Base-by-base conservation (phyloP, 768 basidiomycete genomes). In the Leccinum truebloodii region DNA sequence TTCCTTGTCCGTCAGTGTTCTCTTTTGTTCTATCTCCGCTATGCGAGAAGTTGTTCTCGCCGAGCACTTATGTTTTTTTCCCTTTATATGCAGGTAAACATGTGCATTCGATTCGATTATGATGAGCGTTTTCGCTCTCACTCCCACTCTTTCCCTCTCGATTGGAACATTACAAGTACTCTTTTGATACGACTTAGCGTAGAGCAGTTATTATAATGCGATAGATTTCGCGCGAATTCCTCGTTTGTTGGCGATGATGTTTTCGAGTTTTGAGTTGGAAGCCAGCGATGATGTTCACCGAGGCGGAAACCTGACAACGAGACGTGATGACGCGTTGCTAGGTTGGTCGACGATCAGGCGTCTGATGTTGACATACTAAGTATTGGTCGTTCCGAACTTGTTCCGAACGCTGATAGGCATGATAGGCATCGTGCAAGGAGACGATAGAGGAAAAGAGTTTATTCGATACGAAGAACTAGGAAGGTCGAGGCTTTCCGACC, bases 101-200 rank as follows among this genome's bases (percentile, higher is more conserved):
- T 64, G 69, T 61, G 65, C 71, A 64, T 26, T 46, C 20, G 44
- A 46, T 46, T 44, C n/a, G 44, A 44, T 44, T 20, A 44, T 44
- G 44, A 44, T 44, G 44, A 46, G 44, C 20, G 12, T 46, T 20
- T 20, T 46, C 44, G 20, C 12, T 46, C 44, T 46, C 44, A 46
- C 10, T 12, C 20, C n/a, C 44, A 6, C 20, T 44, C 41, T 46
- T 20, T 46, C 20, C 20, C 44, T 52, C 56, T 28, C 55, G 51
- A 54, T 59, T 63, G 49, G 67, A 73, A 65, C 55, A 64, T 18
- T 73, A 73, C 65, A 35, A 59, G 71, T 74, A 72, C 57, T 65
- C 55, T 72, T 66, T 46, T 46, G 44, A 60, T 61, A 64, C 48
- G 65, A 65, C 20, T 46, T 72, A 72, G 58, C 58, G 48, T 72